A percentile compares a stretch with the other conserved stretches of the same genome.
Evolutionary conservation across 179 eudicot genomes (phyloP).

Genomic region (Spergularia azorica): DNA sequence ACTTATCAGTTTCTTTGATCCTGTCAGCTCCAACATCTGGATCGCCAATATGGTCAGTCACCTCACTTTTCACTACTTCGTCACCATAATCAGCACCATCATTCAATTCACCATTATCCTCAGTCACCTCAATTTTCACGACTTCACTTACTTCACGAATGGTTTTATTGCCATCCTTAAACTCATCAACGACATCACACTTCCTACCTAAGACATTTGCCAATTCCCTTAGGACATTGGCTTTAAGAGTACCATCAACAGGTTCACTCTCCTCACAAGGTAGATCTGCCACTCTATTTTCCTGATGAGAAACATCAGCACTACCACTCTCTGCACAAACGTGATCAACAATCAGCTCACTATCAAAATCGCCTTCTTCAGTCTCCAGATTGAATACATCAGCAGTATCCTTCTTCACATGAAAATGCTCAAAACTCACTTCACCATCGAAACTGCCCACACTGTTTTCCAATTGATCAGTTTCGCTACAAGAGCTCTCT

Average conservation of each 20-base stretch:
- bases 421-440: constrained; percentile 24
- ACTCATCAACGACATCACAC: constrained; percentile 26
- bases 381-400: background rate
- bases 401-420: constrained; percentile 15
- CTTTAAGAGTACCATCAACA: background rate
- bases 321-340: constrained; percentile 9
- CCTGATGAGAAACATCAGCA: background rate
- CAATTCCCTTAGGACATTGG: background rate
- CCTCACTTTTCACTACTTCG: constrained; percentile 13
- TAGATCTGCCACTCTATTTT: background rate
- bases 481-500: constrained; percentile 28
- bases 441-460: constrained; percentile 16
- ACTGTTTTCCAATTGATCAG: constrained; percentile 26
- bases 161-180: constrained; percentile 1
- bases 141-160: constrained; percentile 14
- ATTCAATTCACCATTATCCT: constrained; percentile 15
- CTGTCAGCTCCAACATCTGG: constrained; percentile 27
- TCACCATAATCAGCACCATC: constrained; percentile 9
- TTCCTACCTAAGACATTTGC: background rate
- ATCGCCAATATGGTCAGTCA: constrained; percentile 23
- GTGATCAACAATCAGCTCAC: constrained; percentile 7
- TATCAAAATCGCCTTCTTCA: background rate
- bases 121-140: constrained; percentile 7
- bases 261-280: background rate
- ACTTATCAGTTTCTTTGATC: constrained; percentile 22